Evolutionary conservation across 1,284 basidiomycete species (phyloP), one percentile per base, ranked within the genome.

Genomic region (Boletellus deceptivus): DNA sequence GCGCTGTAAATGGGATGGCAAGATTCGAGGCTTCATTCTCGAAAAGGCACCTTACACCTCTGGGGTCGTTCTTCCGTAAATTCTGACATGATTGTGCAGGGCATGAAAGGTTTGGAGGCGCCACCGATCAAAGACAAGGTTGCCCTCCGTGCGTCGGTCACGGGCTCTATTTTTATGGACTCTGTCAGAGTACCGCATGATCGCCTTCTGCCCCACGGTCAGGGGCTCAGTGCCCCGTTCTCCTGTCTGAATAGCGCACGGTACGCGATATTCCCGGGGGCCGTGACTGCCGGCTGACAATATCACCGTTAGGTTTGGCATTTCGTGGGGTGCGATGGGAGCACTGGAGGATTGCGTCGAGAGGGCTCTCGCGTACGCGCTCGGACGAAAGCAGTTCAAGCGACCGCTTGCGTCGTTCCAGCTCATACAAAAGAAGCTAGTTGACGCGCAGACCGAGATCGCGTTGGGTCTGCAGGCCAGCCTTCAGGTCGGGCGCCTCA

Each of bases 341-440:
- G 89, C 96, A 0, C 79, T 99, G 27, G 96, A 99, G 70, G 93
- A 97, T 61, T 96, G 92, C 64, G 79, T 98, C 31, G 69, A 78
- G 40, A 83, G 84, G 45, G 83, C 95, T 0, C 80, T 91, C 25
- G 80, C 80, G 25, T 98, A 99, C 66, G 90, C 92, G 2, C 80
- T 98, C 22, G 93, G 98, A 65, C 79, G 93, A 45, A 80, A 87
- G 40, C 95, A 98, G 71, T 98, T 98, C 75, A 77, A 83, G 34
- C 84, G 89, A 33, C 93, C 94, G 0, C 78, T 98, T 5, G 94
- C 92, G 1, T 91, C 89, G 3, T 99, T 97, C 83, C 95, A 99
- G 71, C 83, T 95, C 18, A 81, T 98, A 20, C 96, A 98, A 72
- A 96, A 96, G 81, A 99, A 98, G 72, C 79, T 99, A 17, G 93